phyloP scores from a whole-genome alignment of 805 yeast genomes.

The Hanseniaspora nectarophila region DNA sequence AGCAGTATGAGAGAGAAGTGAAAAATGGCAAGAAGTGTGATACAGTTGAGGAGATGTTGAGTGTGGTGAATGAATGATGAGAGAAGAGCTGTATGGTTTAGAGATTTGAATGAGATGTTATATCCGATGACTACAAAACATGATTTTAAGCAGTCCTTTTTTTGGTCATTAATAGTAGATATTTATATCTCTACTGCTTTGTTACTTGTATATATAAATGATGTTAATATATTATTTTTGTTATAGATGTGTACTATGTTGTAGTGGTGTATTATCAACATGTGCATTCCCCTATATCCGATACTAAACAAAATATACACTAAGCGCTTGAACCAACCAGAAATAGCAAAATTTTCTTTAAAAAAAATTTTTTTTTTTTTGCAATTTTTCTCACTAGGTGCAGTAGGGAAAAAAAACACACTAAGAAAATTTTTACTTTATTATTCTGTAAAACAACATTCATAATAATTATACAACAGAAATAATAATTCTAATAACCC shows the following conservation, averaged over 20 bases:
- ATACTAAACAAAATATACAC: too few species aligned
- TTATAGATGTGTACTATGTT: background rate
- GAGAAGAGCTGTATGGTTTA: too few species aligned
- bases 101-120: background rate
- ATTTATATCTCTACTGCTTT: too few species aligned
- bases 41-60: background rate
- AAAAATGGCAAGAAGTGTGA: constrained; percentile 17
- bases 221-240: too few species aligned
- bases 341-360: background rate
- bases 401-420: background rate
- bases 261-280: background rate
- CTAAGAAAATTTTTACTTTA: too few species aligned
- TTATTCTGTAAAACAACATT: too few species aligned
- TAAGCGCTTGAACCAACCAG: background rate
- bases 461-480: background rate
- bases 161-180: too few species aligned
- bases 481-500: background rate
- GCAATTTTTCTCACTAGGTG: background rate
- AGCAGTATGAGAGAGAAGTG: constrained; percentile 19
- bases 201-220: too few species aligned
- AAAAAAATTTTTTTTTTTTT: background rate
- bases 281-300: background rate
- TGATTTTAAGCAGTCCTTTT: too few species aligned
- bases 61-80: background rate
- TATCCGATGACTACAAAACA: too few species aligned